Base-by-base conservation (phyloP, 495 filamentous ascomycete species). In the Aspergillus bridgeri region DNA sequence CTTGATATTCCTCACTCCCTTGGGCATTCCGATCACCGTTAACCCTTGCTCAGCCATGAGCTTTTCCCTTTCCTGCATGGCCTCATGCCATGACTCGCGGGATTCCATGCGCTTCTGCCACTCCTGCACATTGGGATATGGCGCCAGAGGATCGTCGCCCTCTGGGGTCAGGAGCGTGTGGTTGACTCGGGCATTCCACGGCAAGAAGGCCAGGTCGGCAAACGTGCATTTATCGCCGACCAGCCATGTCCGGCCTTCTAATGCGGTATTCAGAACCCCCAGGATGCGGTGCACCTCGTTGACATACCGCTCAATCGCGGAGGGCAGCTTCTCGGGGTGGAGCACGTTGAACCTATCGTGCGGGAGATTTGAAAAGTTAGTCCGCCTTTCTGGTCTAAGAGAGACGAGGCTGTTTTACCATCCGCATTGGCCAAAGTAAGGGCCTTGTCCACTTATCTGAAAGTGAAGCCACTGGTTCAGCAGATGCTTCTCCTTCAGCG, bases 171-270 rank as follows among this genome's bases (percentile, higher is more conserved):
- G 24, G 6, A 46, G 48, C 38, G 33, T n/a, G 3, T n/a, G 29
- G 24, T 55, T 29, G 22, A 55, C 13, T 19, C 43, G 23, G 1
- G 23, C 24, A 25, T 64, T 57, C 70, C 71, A 83, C 0, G 75
- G 62, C 13, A 81, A 59, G 54, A 82, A 84, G 15, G 68, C 59
- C 38, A 82, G 51, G 57, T 83, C 82, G 20, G 70, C 76, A 57
- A 74, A 80, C 7, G 72, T 75, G 53, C 62, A 67, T 56, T 82
- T 84, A 52, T 79, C 72, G 15, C 81, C 80, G 1, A 84, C 78
- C 0, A 85, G 74, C 55, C 68, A 86, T 1, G 64, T 58, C 48
- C 66, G 70, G 22, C 58, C 60, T 9, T 60, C 38, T 2, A 84
- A 67, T 3, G 58, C 60, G 6, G 51, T 53, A 6, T 83, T 72